Base-by-base conservation (phyloP, 2,329 filamentous ascomycete genomes). In the Hysterium pulicare region DNA sequence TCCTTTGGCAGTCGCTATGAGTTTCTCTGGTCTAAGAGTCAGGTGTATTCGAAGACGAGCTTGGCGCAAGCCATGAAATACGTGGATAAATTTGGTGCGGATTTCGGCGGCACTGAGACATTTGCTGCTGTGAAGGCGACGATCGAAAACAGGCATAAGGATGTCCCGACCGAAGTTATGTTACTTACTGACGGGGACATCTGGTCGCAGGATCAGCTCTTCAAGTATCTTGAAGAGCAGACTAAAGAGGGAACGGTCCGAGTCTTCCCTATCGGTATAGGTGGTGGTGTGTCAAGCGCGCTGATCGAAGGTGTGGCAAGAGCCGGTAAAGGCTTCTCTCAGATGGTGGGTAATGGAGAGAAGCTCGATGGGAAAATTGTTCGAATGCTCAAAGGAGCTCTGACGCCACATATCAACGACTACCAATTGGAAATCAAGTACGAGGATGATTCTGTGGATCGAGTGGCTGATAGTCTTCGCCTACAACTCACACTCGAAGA, bases 321-420 rank as follows among this genome's bases (percentile, higher is more conserved):
- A 19, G 70, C 72, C 6, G 79, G 78, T 0, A 72, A 74, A 33
- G 79, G 79, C 2, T 78, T 75, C 40, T 66, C 69, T 3, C 84
- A 87, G 58, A 72, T 75, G 1, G 82, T 87, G 0, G 71, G 70
- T 1, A 64, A 77, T 6, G 66, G 75, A 2, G 84, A 88, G 59
- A 79, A 82, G 54, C 76, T 87, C 56, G 79, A 84, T 51, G 75
- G 69, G 48, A 84, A 84, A 57, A 73, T 87, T 2, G 72, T 88
- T 2, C 76, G 84, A 3, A 88, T 88, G 84, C 71, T 88, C 42
- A 86, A 84, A 56, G 83, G 77, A 0, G 79, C 82, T 0, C 65
- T 87, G 16, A 79, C 76, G 1, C 81, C 82, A 0, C 82, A 87
- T 47, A 71, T 85, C 38, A 74, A 66, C 9, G 75, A 86, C 54